phyloP scores from a whole-genome alignment of 768 basidiomycete species.

The Coprinopsis marcescibilis region DNA sequence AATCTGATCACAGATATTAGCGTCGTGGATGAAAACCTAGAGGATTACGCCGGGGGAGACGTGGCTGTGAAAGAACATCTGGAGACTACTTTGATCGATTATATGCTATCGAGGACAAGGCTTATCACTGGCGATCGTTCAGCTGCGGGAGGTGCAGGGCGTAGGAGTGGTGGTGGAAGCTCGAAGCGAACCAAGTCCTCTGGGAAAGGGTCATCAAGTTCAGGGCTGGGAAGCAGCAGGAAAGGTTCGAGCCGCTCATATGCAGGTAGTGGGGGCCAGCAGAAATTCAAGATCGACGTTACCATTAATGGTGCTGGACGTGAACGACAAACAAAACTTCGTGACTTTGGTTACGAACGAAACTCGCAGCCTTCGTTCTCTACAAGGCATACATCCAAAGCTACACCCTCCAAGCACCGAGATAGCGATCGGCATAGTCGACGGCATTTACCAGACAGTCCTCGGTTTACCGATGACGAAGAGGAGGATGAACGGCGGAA shows the following conservation, averaged over 20 bases:
- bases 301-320: constrained; percentile 31
- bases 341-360: constrained; percentile 1
- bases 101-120: constrained; percentile 53
- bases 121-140: constrained; percentile 17
- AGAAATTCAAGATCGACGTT: constrained; percentile 29
- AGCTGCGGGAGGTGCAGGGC: constrained; percentile 12
- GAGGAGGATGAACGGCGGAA: no score
- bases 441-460: not conserved
- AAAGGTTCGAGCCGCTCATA: not conserved
- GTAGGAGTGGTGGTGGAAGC: not conserved
- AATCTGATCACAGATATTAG: no score
- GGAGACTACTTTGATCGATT: constrained; percentile 56
- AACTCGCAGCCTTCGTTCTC: not conserved
- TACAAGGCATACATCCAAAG: not conserved
- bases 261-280: constrained; percentile 3
- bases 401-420: not conserved
- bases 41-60: constrained; percentile 3
- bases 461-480: not conserved
- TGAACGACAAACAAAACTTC: constrained; percentile 34
- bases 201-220: no score
- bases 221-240: no score
- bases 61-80: constrained; percentile 16
- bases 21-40: constrained; percentile 7
- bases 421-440: no score
- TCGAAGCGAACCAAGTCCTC: no score